Conservation (phyloP, 805 yeast genomes). For the Sungouiella blattae region DNA sequence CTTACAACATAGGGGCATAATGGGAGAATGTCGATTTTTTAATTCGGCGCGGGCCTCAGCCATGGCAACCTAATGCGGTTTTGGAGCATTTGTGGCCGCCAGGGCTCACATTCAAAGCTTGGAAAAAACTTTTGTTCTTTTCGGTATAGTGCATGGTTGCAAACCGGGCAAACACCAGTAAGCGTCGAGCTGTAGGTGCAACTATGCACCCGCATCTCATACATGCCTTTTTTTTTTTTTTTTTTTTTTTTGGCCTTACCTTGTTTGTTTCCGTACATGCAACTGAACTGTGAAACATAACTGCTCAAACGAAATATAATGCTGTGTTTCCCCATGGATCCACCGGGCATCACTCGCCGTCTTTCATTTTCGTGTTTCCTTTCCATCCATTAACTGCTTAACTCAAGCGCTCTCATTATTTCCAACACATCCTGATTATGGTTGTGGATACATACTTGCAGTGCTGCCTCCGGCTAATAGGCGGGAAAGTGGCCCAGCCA, state of each 20-base stretch:
- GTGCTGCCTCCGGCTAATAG: constrained; percentile 10
- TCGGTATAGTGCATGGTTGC: too few relatives aligned
- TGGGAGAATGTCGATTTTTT: too few relatives aligned
- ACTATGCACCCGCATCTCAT: neutral
- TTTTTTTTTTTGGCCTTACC: neutral
- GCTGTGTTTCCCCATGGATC: too few relatives aligned
- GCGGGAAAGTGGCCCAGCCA: constrained; percentile 3
- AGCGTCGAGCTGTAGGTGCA: constrained; percentile 8
- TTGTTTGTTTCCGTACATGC: neutral
- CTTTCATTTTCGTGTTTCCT: neutral
- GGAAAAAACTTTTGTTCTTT: too few relatives aligned
- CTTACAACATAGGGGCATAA: too few relatives aligned
- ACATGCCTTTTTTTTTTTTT: neutral
- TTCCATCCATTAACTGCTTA: too few relatives aligned
- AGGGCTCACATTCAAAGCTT: too few relatives aligned
- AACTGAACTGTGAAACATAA: neutral
- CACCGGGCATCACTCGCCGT: too few relatives aligned
- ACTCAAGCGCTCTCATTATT: neutral
- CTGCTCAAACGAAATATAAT: neutral
- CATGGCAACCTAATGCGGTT: too few relatives aligned
- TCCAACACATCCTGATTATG: neutral
- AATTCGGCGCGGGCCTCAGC: too few relatives aligned
- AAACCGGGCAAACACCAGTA: constrained; percentile 8
- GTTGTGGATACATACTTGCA: constrained; percentile 5
- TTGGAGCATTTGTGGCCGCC: too few relatives aligned